Evolutionary conservation across 2,329 filamentous ascomycete genomes (phyloP).

Genomic region (Colletotrichum paranaense): DNA sequence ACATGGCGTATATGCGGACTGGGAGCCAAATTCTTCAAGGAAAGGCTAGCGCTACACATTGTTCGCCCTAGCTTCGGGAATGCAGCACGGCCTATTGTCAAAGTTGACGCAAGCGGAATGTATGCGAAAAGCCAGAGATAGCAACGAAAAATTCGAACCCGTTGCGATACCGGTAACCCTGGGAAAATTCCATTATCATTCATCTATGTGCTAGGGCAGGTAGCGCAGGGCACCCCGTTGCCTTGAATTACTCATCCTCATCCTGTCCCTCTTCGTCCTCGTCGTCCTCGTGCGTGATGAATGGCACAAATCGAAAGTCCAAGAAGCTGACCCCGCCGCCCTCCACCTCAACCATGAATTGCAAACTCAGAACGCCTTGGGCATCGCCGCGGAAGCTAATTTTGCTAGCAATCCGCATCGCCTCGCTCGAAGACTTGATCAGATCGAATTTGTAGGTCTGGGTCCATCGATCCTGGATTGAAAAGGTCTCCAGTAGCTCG

Average conservation of each 20-base stretch:
- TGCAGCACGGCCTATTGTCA: slow-evolving; percentile 13
- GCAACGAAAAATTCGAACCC: neutral
- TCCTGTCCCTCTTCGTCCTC: slow-evolving; percentile 54
- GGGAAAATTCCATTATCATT: neutral
- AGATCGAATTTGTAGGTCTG: slow-evolving; percentile 90
- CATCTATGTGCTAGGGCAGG: neutral
- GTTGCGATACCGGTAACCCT: neutral
- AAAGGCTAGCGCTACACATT: slow-evolving; percentile 12
- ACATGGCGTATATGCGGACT: neutral
- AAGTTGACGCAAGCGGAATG: slow-evolving; percentile 22
- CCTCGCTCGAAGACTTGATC: slow-evolving; percentile 85
- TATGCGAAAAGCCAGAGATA: neutral
- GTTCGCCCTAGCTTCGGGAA: slow-evolving; percentile 23
- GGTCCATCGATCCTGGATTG: slow-evolving; percentile 67
- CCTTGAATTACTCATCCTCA: slow-evolving; percentile 34
- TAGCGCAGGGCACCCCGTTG: neutral
- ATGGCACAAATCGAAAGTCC: slow-evolving; percentile 85
- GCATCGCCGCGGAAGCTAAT: slow-evolving; percentile 90
- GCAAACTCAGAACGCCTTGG: slow-evolving; percentile 91
- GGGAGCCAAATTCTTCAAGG: slow-evolving; percentile 10
- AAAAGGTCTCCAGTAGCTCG: slow-evolving; percentile 80
- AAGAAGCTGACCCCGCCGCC: slow-evolving; percentile 77
- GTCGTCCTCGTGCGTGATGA: slow-evolving; percentile 69
- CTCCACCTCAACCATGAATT: slow-evolving; percentile 95
- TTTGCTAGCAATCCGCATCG: slow-evolving; percentile 94